phyloP scores from a whole-genome alignment of 108 stramenopile genomes.

The Nannochloropsis oceanica region DNA sequence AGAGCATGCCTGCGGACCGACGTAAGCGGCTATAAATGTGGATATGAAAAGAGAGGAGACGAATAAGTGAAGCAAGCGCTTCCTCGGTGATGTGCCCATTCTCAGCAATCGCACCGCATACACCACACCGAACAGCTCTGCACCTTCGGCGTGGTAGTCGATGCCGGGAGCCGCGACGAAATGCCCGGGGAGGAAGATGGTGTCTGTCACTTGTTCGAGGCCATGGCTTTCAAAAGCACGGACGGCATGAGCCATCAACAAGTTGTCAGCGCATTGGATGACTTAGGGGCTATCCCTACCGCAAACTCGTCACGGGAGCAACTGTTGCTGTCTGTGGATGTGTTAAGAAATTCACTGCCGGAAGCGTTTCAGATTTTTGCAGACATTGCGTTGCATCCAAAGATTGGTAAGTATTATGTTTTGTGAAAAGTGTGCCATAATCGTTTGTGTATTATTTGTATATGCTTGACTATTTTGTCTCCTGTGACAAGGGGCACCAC shows the following conservation, averaged over 20 bases:
- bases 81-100: too few relatives aligned
- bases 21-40: too few relatives aligned
- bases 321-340: slow-evolving; percentile 75
- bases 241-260: slow-evolving; percentile 1
- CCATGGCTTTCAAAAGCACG: slow-evolving; percentile 59
- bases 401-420: slow-evolving; percentile 34
- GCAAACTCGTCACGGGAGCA: slow-evolving; percentile 63
- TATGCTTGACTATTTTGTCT: neutral
- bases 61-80: too few relatives aligned
- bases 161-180: slow-evolving; percentile 6
- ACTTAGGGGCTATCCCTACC: slow-evolving; percentile 46
- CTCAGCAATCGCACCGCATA: too few relatives aligned
- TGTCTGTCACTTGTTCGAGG: slow-evolving; percentile 76
- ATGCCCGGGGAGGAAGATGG: slow-evolving; percentile 40
- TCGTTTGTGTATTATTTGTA: neutral
- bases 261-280: slow-evolving; percentile 36
- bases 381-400: slow-evolving; percentile 53
- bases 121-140: neutral
- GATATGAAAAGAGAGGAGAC: too few relatives aligned
- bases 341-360: slow-evolving; percentile 63
- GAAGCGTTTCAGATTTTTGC: slow-evolving; percentile 57
- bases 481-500: neutral
- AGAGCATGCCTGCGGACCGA: too few relatives aligned
- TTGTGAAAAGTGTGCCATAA: neutral
- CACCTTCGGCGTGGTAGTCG: slow-evolving; percentile 12